Base-by-base conservation (phyloP, 805 yeast species). In the Saccharomycopsis lassenensis region DNA sequence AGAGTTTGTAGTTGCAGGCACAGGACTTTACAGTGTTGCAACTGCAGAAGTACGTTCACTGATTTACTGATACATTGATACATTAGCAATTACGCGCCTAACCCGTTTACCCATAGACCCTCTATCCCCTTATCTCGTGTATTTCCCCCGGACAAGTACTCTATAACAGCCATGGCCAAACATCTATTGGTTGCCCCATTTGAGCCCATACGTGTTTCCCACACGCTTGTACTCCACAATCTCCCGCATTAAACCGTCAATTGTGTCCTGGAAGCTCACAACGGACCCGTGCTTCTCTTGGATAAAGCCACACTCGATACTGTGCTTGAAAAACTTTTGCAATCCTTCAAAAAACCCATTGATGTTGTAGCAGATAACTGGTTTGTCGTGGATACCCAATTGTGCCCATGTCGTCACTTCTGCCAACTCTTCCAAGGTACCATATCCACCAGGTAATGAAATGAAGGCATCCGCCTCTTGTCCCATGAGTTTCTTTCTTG, bases 371-470 rank as follows among this genome's bases (percentile, higher is more conserved):
- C 85, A 52, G 11, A 85, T 77, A 49, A 85, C 74, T 20, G 95
- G 94, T 56, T 79, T 79, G 44, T 65, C 61, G 56, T 85, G 95
- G 46, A 85, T 84, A 23, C 87, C 91, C 49, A 85, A 65, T 62
- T 85, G 95, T 33, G 76, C 74, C 95, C 95, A 85, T 3, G 95
- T 85, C 41, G 80, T 79, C 37, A 83, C 79, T 61, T 85, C 95
- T 77, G 84, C 76, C 44, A 85, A 64, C 59, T 85, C 95, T 57
- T 85, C 95, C 52, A 83, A 59, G 5, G 94, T 84, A 34, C 95
- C 95, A 54, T 75, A 84, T 2, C 95, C 95, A 44, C 95, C 95
- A 10, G 95, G 94, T 61, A 85, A 66, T 0, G 94, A 94, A 30
- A 85, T 71, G 56, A 85, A 85, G 0, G 89, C 93, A 47, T 74